Conservation (phyloP, 345 rosid species). For the Eucalyptus polyanthemos region DNA sequence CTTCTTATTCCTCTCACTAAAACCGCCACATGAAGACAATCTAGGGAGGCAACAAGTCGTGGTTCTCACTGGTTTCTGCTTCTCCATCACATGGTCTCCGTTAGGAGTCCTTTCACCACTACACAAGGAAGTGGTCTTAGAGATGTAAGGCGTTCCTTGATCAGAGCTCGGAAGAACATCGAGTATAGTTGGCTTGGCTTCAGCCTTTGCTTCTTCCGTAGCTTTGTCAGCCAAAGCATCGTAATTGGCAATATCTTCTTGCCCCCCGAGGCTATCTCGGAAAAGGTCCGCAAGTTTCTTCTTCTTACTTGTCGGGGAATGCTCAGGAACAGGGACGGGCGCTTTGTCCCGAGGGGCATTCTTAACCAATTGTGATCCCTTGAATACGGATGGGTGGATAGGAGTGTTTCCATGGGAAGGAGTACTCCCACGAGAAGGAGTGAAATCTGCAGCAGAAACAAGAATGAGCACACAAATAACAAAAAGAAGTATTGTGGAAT, state of each 20-base stretch:
- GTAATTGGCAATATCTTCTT: not conserved
- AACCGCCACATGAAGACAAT: slow-evolving; percentile 40
- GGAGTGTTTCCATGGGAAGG: slow-evolving; percentile 91
- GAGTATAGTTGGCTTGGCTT: slow-evolving; percentile 13
- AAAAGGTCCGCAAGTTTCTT: slow-evolving; percentile 81
- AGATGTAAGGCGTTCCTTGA: slow-evolving; percentile 29
- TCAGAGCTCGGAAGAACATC: slow-evolving; percentile 23
- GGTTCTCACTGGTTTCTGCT: slow-evolving; percentile 32
- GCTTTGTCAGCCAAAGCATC: slow-evolving; percentile 1
- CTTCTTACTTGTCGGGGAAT: slow-evolving; percentile 35
- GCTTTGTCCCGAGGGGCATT: slow-evolving; percentile 8
- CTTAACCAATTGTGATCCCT: slow-evolving; percentile 23
- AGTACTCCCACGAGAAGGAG: slow-evolving; percentile 85
- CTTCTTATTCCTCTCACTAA: slow-evolving; percentile 71
- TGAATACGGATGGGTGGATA: slow-evolving; percentile 41
- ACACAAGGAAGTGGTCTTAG: slow-evolving; percentile 40
- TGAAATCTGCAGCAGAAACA: slow-evolving; percentile 55
- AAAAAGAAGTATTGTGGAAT: not conserved
- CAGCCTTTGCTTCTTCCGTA: not conserved
- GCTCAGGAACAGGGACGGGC: slow-evolving; percentile 26
- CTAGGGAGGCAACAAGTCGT: slow-evolving; percentile 69
- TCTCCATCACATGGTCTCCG: slow-evolving; percentile 14
- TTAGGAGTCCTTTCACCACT: slow-evolving; percentile 37
- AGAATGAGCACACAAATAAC: not conserved
- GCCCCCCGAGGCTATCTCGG: slow-evolving; percentile 34